These are phyloP conservation scores for Ministeria vibrans DNA, from an alignment of 78 protist species.

Conservation along the genomic window DNA sequence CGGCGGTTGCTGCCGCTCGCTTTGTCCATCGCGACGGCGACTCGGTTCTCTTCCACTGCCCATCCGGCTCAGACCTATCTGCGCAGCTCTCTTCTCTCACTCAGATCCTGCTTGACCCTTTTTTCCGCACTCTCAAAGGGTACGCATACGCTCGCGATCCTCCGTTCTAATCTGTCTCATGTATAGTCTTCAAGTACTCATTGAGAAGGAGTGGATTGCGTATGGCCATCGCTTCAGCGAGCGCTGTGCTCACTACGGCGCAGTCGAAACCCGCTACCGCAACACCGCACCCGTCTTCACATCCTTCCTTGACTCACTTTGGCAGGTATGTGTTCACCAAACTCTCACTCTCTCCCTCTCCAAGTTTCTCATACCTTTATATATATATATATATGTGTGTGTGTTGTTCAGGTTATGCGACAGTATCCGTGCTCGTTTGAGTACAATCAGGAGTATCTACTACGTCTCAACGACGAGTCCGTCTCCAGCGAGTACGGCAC, in stretches of 20 bases:
- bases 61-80: not conserved
- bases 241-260: not conserved
- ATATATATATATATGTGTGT: too few relatives aligned
- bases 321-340: too few relatives aligned
- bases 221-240: slow-evolving; percentile 4
- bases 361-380: too few relatives aligned
- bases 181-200: not conserved
- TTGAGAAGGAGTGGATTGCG: not conserved
- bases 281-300: not conserved
- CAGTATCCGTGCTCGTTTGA: slow-evolving; percentile 1
- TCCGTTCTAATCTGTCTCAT: not conserved
- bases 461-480: not conserved
- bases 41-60: not conserved
- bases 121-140: not conserved
- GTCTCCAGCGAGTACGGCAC: not conserved
- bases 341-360: too few relatives aligned
- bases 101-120: not conserved
- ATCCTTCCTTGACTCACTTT: not conserved
- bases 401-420: too few relatives aligned
- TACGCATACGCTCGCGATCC: not conserved
- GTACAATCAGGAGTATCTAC: not conserved
- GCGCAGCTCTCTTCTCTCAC: not conserved
- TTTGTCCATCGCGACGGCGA: not conserved
- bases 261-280: not conserved
- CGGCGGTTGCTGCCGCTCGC: not conserved